Conservation (phyloP, 2,329 filamentous ascomycete species). For the Alternaria sp. region DNA sequence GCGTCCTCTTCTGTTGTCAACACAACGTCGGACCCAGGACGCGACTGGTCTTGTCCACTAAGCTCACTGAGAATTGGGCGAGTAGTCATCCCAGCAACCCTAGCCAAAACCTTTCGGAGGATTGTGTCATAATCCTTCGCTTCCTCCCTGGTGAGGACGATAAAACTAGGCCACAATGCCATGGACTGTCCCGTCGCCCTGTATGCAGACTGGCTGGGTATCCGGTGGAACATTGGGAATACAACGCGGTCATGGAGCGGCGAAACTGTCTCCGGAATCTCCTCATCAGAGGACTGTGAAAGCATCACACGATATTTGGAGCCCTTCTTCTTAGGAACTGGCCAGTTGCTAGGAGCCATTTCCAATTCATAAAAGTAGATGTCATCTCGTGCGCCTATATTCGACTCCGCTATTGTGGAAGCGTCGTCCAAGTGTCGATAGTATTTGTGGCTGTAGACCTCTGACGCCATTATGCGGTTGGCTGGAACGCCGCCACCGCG, state of each 20-base stretch:
- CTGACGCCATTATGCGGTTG: constrained; percentile 76
- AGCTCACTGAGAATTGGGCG: constrained; percentile 67
- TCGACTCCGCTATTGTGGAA: constrained; percentile 70
- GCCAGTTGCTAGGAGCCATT: constrained; percentile 78
- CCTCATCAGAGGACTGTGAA: constrained; percentile 54
- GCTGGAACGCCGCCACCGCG: constrained; percentile 62
- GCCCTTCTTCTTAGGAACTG: constrained; percentile 62
- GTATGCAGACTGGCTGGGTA: constrained; percentile 45
- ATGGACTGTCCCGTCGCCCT: constrained; percentile 47
- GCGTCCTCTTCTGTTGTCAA: constrained; percentile 69
- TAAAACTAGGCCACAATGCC: constrained; percentile 67
- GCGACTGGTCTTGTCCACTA: constrained; percentile 54
- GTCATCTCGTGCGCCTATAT: constrained; percentile 69
- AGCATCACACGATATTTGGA: constrained; percentile 57
- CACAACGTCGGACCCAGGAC: constrained; percentile 72
- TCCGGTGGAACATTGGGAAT: constrained; percentile 75
- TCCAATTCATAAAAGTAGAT: constrained; percentile 82
- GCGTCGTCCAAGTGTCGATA: constrained; percentile 84
- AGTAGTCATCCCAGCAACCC: constrained; percentile 79
- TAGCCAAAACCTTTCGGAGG: constrained; percentile 79
- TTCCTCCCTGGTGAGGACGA: constrained; percentile 78
- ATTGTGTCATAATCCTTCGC: constrained; percentile 74
- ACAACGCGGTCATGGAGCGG: constrained; percentile 70
- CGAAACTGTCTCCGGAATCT: constrained; percentile 65
- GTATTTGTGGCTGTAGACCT: constrained; percentile 84